A percentile compares a stretch with the other conserved stretches of the same genome.
phyloP scores from a whole-genome alignment of 371 early-diverging fungal genomes.

The Rhizomucor miehei region DNA sequence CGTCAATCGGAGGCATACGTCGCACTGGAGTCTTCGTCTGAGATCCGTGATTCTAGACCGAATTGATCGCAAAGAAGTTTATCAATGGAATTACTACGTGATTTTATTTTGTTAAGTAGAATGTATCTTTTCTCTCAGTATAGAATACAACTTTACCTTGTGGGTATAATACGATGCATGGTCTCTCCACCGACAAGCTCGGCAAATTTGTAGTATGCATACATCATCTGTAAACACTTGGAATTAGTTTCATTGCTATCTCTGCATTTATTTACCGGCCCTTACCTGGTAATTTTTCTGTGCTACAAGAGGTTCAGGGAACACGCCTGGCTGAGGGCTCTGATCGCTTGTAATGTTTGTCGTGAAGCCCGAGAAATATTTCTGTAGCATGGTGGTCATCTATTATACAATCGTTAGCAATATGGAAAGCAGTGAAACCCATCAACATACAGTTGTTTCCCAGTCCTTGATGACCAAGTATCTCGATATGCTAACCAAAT shows the following conservation, averaged over 20 bases:
- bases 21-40: not conserved
- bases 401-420: no score
- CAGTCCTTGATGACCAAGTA: constrained; percentile 50
- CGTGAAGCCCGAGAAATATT: constrained; percentile 63
- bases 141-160: constrained; percentile 49
- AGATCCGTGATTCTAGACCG: not conserved
- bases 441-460: constrained; percentile 55
- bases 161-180: constrained; percentile 55
- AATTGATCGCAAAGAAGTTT: constrained; percentile 49
- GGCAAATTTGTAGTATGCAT: constrained; percentile 56
- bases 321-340: constrained; percentile 10
- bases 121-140: no score
- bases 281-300: constrained; percentile 46
- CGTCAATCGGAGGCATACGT: constrained; percentile 10
- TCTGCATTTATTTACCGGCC: not conserved
- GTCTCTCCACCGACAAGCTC: constrained; percentile 53
- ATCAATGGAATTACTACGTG: constrained; percentile 60
- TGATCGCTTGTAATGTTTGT: constrained; percentile 22
- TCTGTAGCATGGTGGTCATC: constrained; percentile 61
- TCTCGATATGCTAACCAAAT: constrained; percentile 48
- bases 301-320: constrained; percentile 22
- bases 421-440: no score
- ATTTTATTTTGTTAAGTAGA: no score
- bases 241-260: not conserved
- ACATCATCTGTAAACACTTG: constrained; percentile 47